phyloP scores from a whole-genome alignment of 2,329 filamentous ascomycete genomes.

The Madurella fahalii region DNA sequence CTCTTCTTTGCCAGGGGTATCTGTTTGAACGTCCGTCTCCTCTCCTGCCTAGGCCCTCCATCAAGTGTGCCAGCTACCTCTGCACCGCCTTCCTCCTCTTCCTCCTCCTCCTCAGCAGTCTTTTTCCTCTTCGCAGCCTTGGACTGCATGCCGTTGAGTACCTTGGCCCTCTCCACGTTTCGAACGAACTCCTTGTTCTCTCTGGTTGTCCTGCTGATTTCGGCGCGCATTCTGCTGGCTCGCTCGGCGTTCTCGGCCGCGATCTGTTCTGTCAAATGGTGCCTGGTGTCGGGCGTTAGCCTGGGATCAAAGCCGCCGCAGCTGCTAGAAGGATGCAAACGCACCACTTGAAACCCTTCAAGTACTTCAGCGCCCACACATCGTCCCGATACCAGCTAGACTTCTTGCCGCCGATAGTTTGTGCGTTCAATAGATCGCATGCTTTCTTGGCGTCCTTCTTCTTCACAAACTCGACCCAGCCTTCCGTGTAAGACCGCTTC shows the following conservation, averaged over 20 bases:
- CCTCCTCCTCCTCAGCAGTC: slow-evolving; percentile 32
- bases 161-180: slow-evolving; percentile 76
- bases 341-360: slow-evolving; percentile 81
- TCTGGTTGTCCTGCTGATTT: slow-evolving; percentile 69
- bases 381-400: slow-evolving; percentile 79
- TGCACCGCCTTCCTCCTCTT: slow-evolving; percentile 30
- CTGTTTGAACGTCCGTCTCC: slow-evolving; percentile 61
- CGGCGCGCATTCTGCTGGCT: slow-evolving; percentile 68
- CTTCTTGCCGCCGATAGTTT: slow-evolving; percentile 79
- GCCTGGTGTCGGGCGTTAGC: slow-evolving; percentile 12
- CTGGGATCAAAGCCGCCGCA: neutral
- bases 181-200: slow-evolving; percentile 79
- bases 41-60: slow-evolving; percentile 27
- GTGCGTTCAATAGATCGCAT: slow-evolving; percentile 71
- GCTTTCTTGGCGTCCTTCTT: slow-evolving; percentile 76
- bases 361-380: slow-evolving; percentile 78
- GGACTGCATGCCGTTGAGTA: slow-evolving; percentile 67
- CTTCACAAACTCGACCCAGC: slow-evolving; percentile 77
- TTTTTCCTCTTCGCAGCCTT: slow-evolving; percentile 46
- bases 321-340: slow-evolving; percentile 22
- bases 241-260: slow-evolving; percentile 77
- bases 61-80: slow-evolving; percentile 23
- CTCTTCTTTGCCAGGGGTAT: slow-evolving; percentile 54
- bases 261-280: slow-evolving; percentile 57
- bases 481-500: slow-evolving; percentile 76